phyloP scores from a whole-genome alignment of 1,284 basidiomycete species.

The Ustilago crameri region DNA sequence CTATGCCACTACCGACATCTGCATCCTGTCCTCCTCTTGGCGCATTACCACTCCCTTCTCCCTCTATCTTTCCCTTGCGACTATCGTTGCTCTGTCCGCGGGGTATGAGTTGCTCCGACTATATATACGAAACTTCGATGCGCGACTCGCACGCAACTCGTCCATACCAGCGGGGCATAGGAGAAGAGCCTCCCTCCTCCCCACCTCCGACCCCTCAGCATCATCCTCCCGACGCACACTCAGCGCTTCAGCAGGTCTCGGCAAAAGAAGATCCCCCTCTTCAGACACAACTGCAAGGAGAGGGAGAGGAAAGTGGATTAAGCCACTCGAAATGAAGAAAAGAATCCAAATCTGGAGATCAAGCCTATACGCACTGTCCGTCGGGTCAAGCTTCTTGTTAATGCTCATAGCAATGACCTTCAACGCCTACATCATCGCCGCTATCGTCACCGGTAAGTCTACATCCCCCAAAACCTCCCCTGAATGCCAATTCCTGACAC shows the following conservation, averaged over 20 bases:
- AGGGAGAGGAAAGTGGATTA: slow-evolving; percentile 3
- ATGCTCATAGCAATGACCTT: slow-evolving; percentile 63
- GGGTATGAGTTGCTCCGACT: slow-evolving; percentile 39
- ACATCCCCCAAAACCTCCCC: too few relatives aligned
- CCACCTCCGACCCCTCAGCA: slow-evolving; percentile 3
- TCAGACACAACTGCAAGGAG: not conserved
- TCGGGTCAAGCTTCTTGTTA: slow-evolving; percentile 46
- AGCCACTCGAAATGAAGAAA: slow-evolving; percentile 5
- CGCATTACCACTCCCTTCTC: slow-evolving; percentile 24
- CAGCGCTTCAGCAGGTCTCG: not conserved
- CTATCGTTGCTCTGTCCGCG: slow-evolving; percentile 14
- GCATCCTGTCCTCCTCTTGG: slow-evolving; percentile 39
- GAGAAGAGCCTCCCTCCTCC: slow-evolving; percentile 15
- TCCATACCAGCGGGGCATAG: slow-evolving; percentile 18
- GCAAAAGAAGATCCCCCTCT: slow-evolving; percentile 10
- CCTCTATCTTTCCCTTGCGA: slow-evolving; percentile 23
- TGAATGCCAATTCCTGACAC: too few relatives aligned
- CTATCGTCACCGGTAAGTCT: slow-evolving; percentile 50
- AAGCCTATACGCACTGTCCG: slow-evolving; percentile 36
- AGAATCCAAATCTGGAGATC: slow-evolving; percentile 24
- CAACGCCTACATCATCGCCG: slow-evolving; percentile 51
- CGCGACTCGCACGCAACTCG: not conserved
- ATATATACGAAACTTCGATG: slow-evolving; percentile 27
- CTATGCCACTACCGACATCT: slow-evolving; percentile 31
- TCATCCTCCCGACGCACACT: not conserved